Evolutionary conservation across 1,139 yeast species (phyloP).

Genomic region (Lodderomyces oxycetoniae): DNA sequence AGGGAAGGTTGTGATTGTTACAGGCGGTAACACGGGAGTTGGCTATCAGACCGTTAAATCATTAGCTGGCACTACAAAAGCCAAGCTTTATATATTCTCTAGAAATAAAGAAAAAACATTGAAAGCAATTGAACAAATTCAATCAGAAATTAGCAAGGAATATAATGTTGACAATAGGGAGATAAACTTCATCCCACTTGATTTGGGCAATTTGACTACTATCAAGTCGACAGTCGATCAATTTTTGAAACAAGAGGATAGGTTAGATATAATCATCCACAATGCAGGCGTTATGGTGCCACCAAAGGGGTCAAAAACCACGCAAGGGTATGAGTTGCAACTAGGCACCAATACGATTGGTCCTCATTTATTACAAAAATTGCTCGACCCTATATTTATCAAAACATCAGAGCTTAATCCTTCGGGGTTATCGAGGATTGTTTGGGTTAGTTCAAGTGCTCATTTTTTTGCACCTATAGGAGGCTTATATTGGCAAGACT

Average conservation of each 20-base stretch:
- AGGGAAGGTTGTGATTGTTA: slow-evolving; percentile 20
- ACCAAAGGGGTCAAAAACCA: slow-evolving; percentile 22
- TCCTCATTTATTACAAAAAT: slow-evolving; percentile 43
- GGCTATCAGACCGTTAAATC: slow-evolving; percentile 31
- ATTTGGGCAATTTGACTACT: slow-evolving; percentile 41
- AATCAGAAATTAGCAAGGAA: slow-evolving; percentile 15
- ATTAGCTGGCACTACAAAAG: slow-evolving; percentile 36
- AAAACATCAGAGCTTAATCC: slow-evolving; percentile 21
- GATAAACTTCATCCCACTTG: slow-evolving; percentile 26
- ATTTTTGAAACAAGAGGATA: slow-evolving; percentile 19
- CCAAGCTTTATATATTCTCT: slow-evolving; percentile 21
- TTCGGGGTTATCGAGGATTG: slow-evolving; percentile 30
- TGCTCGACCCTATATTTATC: slow-evolving; percentile 39
- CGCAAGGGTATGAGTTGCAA: slow-evolving; percentile 14
- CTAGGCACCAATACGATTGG: slow-evolving; percentile 48
- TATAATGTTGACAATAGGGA: slow-evolving; percentile 10
- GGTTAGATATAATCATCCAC: slow-evolving; percentile 42
- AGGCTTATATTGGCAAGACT: slow-evolving; percentile 40
- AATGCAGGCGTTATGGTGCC: slow-evolving; percentile 50
- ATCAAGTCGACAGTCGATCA: slow-evolving; percentile 36
- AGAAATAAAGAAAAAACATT: slow-evolving; percentile 18
- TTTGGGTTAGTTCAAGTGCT: slow-evolving; percentile 45
- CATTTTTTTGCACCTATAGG: slow-evolving; percentile 33
- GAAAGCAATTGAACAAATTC: slow-evolving; percentile 27
- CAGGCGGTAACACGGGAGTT: slow-evolving; percentile 21